These are phyloP conservation scores for Tolypocladium guangdongense DNA, from an alignment of 2,329 filamentous ascomycete genomes.

Conservation along the genomic window DNA sequence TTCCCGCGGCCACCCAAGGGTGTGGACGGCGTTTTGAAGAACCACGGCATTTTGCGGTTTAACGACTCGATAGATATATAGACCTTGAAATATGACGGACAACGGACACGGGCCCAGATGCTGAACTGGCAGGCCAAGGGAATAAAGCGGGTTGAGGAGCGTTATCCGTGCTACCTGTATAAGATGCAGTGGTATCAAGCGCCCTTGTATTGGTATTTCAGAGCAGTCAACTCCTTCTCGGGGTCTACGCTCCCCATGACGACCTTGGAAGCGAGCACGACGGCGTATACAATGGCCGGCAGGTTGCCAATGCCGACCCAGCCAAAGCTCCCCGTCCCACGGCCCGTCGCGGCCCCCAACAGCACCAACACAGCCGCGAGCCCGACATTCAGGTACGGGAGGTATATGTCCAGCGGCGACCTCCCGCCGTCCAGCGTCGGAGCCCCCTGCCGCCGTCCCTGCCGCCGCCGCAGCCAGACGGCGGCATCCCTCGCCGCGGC, in stretches of 20 bases:
- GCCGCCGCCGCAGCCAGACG: slow-evolving; percentile 1
- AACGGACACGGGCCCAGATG: neutral
- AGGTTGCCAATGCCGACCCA: slow-evolving; percentile 37
- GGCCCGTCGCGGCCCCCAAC: slow-evolving; percentile 28
- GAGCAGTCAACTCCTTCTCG: slow-evolving; percentile 46
- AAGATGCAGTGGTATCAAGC: slow-evolving; percentile 30
- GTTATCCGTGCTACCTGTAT: neutral
- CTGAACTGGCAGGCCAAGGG: neutral
- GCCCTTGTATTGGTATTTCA: slow-evolving; percentile 59
- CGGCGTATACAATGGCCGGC: slow-evolving; percentile 46
- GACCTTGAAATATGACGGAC: slow-evolving; percentile 6
- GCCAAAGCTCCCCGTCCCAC: slow-evolving; percentile 20
- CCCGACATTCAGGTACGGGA: slow-evolving; percentile 49
- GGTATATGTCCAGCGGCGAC: slow-evolving; percentile 42
- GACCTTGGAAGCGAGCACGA: slow-evolving; percentile 51
- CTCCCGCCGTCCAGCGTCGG: slow-evolving; percentile 5
- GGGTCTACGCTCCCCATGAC: slow-evolving; percentile 61
- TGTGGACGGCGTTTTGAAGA: slow-evolving; percentile 77
- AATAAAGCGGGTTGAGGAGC: neutral
- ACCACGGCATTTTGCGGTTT: slow-evolving; percentile 81
- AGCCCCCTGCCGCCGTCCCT: slow-evolving; percentile 7
- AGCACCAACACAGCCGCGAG: slow-evolving; percentile 42
- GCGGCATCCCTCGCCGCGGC: slow-evolving; percentile 3
- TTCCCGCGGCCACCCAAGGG: slow-evolving; percentile 61
- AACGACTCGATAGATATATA: slow-evolving; percentile 79